These are phyloP conservation scores for Phytophthora tubulina DNA, from an alignment of 352 stramenopile species.

Conservation along the genomic window DNA sequence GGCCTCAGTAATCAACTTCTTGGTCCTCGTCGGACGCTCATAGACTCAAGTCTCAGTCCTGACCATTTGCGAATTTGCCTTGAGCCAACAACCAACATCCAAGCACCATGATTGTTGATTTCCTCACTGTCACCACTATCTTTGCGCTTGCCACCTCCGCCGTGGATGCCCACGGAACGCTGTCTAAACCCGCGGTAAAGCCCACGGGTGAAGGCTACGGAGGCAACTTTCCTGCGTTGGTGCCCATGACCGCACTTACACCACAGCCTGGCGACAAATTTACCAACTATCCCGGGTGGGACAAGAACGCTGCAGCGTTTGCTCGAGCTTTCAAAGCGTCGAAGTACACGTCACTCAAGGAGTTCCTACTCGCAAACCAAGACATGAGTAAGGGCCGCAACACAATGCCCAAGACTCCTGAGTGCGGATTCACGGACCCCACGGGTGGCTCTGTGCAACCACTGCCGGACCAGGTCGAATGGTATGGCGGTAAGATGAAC, in stretches of 20 bases:
- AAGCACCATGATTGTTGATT: slow-evolving; percentile 17
- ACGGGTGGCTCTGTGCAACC: slow-evolving; percentile 29
- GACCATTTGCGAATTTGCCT: slow-evolving; percentile 23
- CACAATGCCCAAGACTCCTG: slow-evolving; percentile 33
- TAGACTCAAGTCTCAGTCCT: background rate
- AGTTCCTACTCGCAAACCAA: slow-evolving; percentile 29
- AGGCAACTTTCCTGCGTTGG: slow-evolving; percentile 20
- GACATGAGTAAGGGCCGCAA: slow-evolving; percentile 28
- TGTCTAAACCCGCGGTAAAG: slow-evolving; percentile 14
- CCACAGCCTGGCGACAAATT: slow-evolving; percentile 19
- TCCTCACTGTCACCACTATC: background rate
- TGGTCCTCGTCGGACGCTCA: too few species aligned
- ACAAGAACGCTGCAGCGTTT: slow-evolving; percentile 25
- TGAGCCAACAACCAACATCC: background rate
- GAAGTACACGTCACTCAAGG: slow-evolving; percentile 26
- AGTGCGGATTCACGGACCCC: slow-evolving; percentile 46
- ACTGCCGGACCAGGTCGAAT: slow-evolving; percentile 43
- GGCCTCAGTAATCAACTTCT: slow-evolving; percentile 9
- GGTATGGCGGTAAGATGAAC: slow-evolving; percentile 45
- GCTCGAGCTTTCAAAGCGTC: slow-evolving; percentile 19
- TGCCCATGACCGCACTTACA: slow-evolving; percentile 24
- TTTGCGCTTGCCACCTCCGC: background rate
- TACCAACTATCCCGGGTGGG: slow-evolving; percentile 24
- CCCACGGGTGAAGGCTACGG: slow-evolving; percentile 25
- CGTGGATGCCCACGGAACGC: slow-evolving; percentile 25